These are phyloP conservation scores for Dryadomyces quercus-mongolicae DNA, from an alignment of 2,329 filamentous ascomycete species.

Conservation along the genomic window DNA sequence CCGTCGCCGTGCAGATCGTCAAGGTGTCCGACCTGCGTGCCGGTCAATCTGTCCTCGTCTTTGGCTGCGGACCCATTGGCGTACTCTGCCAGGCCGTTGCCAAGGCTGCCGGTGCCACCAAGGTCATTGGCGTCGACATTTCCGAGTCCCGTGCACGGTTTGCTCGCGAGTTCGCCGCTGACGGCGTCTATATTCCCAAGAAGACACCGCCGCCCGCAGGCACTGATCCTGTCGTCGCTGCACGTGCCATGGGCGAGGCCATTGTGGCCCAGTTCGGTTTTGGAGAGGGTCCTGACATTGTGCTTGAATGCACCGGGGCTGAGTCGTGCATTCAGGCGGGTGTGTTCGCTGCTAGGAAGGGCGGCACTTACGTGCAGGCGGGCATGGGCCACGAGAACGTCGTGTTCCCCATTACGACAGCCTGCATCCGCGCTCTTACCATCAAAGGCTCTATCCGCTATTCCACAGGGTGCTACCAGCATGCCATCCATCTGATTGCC, in stretches of 20 bases:
- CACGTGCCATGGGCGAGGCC: slow-evolving; percentile 29
- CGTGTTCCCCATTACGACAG: slow-evolving; percentile 33
- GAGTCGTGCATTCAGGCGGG: slow-evolving; percentile 63
- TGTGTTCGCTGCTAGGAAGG: slow-evolving; percentile 36
- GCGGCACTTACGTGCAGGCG: slow-evolving; percentile 37
- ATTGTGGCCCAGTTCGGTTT: slow-evolving; percentile 20
- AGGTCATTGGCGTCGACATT: slow-evolving; percentile 41
- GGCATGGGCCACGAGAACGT: slow-evolving; percentile 37
- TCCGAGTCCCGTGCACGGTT: slow-evolving; percentile 45
- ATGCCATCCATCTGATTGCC: slow-evolving; percentile 31
- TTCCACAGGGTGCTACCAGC: slow-evolving; percentile 33
- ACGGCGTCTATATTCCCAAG: slow-evolving; percentile 36
- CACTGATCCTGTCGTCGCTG: slow-evolving; percentile 31
- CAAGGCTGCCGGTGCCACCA: slow-evolving; percentile 30
- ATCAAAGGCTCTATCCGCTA: slow-evolving; percentile 37
- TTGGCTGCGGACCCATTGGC: slow-evolving; percentile 50
- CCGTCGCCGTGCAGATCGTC: slow-evolving; percentile 45
- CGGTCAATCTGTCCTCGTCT: slow-evolving; percentile 35
- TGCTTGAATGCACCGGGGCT: slow-evolving; percentile 73
- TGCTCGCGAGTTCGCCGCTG: slow-evolving; percentile 43
- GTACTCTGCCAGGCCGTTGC: slow-evolving; percentile 47
- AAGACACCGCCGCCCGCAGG: slow-evolving; percentile 36
- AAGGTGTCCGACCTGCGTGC: slow-evolving; percentile 30
- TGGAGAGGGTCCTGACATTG: slow-evolving; percentile 53
- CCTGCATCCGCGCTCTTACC: slow-evolving; percentile 33